These are phyloP conservation scores for Amanita jacksonii DNA, from an alignment of 768 basidiomycete species.

Conservation along the genomic window DNA sequence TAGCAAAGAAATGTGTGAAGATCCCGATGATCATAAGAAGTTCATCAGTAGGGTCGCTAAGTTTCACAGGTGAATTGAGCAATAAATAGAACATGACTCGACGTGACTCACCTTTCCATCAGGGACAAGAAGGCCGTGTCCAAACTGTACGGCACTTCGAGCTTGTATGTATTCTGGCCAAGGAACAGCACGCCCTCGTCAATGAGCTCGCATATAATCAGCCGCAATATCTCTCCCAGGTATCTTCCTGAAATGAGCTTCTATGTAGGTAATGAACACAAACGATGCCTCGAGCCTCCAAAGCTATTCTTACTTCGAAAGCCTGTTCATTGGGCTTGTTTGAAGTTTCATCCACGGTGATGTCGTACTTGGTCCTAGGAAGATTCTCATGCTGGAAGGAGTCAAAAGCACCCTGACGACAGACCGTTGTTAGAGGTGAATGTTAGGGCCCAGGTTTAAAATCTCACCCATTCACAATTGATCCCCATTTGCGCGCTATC, in stretches of 20 bases:
- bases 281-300: background rate
- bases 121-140: constrained; percentile 96
- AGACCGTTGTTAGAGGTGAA: constrained; percentile 1
- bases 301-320: constrained; percentile 53
- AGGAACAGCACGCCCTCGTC: constrained; percentile 96
- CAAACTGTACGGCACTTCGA: constrained; percentile 86
- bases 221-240: constrained; percentile 92
- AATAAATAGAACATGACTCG: background rate
- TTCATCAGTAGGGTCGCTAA: constrained; percentile 95
- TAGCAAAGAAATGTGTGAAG: constrained; percentile 92
- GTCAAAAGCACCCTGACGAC: constrained; percentile 84
- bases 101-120: constrained; percentile 71
- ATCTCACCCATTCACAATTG: constrained; percentile 90
- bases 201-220: constrained; percentile 91
- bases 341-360: constrained; percentile 83
- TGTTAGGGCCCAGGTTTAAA: background rate
- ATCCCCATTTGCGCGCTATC: constrained; percentile 74
- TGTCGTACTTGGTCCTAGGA: constrained; percentile 91
- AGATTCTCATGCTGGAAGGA: constrained; percentile 92
- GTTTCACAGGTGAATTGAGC: constrained; percentile 20
- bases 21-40: constrained; percentile 95
- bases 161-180: constrained; percentile 97
- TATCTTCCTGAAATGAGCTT: constrained; percentile 96
- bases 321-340: constrained; percentile 97
- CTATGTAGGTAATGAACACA: constrained; percentile 23